These are phyloP conservation scores for Boletus sp. DNA, from an alignment of 1,284 basidiomycete genomes.

Conservation along the genomic window DNA sequence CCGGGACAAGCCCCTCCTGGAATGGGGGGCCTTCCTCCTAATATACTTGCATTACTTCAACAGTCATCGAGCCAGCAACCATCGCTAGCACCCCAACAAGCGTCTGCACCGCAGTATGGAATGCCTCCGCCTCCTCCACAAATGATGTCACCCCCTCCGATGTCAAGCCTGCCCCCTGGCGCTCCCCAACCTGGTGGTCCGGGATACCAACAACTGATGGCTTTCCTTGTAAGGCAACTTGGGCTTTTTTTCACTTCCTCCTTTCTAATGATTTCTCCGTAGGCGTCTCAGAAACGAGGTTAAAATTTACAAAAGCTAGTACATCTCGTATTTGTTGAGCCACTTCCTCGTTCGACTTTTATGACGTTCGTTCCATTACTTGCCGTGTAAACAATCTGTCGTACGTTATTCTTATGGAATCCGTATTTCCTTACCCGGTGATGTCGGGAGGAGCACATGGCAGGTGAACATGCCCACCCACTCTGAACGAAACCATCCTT, in stretches of 20 bases:
- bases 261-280: neutral
- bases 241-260: neutral
- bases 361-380: neutral
- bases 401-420: slow-evolving; percentile 34
- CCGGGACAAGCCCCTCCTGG: slow-evolving; percentile 41
- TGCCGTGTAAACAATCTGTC: slow-evolving; percentile 22
- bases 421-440: slow-evolving; percentile 15
- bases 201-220: slow-evolving; percentile 60
- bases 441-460: neutral
- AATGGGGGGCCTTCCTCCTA: slow-evolving; percentile 56
- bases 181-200: slow-evolving; percentile 42
- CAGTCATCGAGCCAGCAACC: slow-evolving; percentile 45
- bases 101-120: slow-evolving; percentile 44
- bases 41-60: slow-evolving; percentile 66
- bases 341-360: neutral
- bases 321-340: neutral
- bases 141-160: slow-evolving; percentile 45
- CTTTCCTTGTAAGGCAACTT: slow-evolving; percentile 54
- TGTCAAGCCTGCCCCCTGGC: slow-evolving; percentile 42
- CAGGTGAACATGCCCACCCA: neutral
- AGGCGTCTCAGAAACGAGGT: slow-evolving; percentile 36
- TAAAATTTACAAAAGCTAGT: slow-evolving; percentile 3
- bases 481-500: too few relatives aligned
- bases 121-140: slow-evolving; percentile 41
- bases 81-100: slow-evolving; percentile 40